Evolutionary conservation across 805 yeast genomes (phyloP).

Genomic region (Hanseniaspora mollemarum): DNA sequence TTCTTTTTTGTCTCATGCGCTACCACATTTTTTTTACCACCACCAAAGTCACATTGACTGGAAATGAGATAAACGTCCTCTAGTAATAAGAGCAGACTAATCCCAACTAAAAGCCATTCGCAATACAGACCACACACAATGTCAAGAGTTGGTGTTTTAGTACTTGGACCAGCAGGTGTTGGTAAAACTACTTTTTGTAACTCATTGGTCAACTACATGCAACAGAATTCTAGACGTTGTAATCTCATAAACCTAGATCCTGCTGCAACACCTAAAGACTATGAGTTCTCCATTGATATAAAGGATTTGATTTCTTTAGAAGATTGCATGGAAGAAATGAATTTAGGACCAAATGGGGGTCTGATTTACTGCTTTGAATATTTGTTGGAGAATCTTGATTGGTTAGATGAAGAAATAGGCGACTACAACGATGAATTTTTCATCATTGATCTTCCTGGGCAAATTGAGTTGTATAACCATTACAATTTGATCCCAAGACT

Average conservation of each 20-base stretch:
- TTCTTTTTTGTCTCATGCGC: conserved; percentile 1
- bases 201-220: conserved; percentile 75
- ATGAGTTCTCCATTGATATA: conserved; percentile 84
- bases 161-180: conserved; percentile 95
- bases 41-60: no score
- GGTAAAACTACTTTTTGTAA: conserved; percentile 93
- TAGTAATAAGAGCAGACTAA: no score
- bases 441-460: conserved; percentile 95
- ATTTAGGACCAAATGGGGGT: conserved; percentile 92
- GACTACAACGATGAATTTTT: conserved; percentile 89
- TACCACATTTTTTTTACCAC: not conserved
- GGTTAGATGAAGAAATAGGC: conserved; percentile 96
- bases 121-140: no score
- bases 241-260: conserved; percentile 94
- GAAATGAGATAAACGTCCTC: no score
- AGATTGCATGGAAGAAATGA: conserved; percentile 91
- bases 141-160: conserved; percentile 92
- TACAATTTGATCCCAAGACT: conserved; percentile 85
- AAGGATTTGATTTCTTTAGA: conserved; percentile 80
- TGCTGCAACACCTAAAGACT: conserved; percentile 89
- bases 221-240: conserved; percentile 80
- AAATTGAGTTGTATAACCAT: conserved; percentile 88
- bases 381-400: conserved; percentile 75
- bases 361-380: conserved; percentile 88
- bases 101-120: no score